Conservation (phyloP, 768 basidiomycete genomes). For the Exidia glandulosa region DNA sequence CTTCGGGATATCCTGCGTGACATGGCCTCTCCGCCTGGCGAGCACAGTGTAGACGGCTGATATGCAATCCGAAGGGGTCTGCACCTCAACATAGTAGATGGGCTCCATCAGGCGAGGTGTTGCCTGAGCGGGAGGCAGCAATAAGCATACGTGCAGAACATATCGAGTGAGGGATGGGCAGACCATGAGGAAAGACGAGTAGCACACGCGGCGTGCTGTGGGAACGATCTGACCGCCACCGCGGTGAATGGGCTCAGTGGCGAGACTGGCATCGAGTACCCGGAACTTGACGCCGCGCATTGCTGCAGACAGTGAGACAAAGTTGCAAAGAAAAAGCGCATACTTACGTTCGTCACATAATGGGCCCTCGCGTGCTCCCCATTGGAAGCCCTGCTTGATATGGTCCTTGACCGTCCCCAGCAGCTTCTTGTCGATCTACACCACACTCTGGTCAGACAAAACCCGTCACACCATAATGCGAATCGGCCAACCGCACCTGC, state of each 20-base stretch:
- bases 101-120: slow-evolving; percentile 95
- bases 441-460: not conserved
- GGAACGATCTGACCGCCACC: slow-evolving; percentile 99
- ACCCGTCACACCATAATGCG: not conserved
- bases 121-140: slow-evolving; percentile 41
- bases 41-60: slow-evolving; percentile 98
- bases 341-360: slow-evolving; percentile 95
- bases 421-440: slow-evolving; percentile 84
- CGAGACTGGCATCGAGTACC: slow-evolving; percentile 81
- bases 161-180: slow-evolving; percentile 17
- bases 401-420: slow-evolving; percentile 84
- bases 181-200: slow-evolving; percentile 98
- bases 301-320: slow-evolving; percentile 35
- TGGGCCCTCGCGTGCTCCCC: slow-evolving; percentile 96
- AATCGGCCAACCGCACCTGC: slow-evolving; percentile 41
- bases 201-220: slow-evolving; percentile 96
- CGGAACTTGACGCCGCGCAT: slow-evolving; percentile 99
- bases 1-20: slow-evolving; percentile 96
- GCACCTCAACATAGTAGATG: slow-evolving; percentile 98
- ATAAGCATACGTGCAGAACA: slow-evolving; percentile 1
- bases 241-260: slow-evolving; percentile 93
- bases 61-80: slow-evolving; percentile 96
- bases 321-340: slow-evolving; percentile 2
- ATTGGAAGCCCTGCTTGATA: slow-evolving; percentile 98
- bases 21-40: slow-evolving; percentile 97